A percentile compares a stretch with the other conserved stretches of the same genome.
These are phyloP conservation scores for Forsythia viridissima DNA, from an alignment of 257 asterid genomes.

Conservation along the genomic window DNA sequence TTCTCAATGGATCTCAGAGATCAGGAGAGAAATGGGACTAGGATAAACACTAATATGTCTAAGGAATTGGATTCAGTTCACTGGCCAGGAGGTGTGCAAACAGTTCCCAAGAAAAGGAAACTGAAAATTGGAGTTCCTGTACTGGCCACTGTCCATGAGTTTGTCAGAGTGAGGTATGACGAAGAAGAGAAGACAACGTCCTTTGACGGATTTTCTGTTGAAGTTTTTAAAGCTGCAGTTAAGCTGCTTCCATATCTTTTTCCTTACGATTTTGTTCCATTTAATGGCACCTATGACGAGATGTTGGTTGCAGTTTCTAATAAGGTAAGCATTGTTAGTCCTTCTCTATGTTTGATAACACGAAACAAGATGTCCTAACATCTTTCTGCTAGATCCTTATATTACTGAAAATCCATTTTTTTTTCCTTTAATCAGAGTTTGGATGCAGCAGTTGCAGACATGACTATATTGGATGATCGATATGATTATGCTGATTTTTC, in stretches of 20 bases:
- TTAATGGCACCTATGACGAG: conserved; percentile 52
- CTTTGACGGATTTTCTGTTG: conserved; percentile 53
- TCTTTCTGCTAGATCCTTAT: background rate
- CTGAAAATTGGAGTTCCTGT: conserved; percentile 61
- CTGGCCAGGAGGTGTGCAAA: conserved; percentile 58
- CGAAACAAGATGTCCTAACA: background rate
- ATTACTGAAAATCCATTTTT: background rate
- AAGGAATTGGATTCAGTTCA: conserved; percentile 34
- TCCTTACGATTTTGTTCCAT: conserved; percentile 42
- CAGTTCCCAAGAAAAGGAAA: conserved; percentile 47
- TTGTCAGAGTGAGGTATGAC: conserved; percentile 48
- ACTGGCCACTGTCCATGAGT: conserved; percentile 44
- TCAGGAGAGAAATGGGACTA: conserved; percentile 13
- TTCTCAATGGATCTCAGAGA: conserved; percentile 26
- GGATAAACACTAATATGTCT: conserved; percentile 5
- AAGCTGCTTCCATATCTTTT: conserved; percentile 42
- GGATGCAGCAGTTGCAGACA: conserved; percentile 74
- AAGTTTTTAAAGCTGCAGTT: conserved; percentile 58
- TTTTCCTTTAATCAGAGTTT: conserved; percentile 36
- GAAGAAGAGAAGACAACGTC: conserved; percentile 22
- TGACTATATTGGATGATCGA: conserved; percentile 56
- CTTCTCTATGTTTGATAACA: background rate
- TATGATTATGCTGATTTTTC: conserved; percentile 48
- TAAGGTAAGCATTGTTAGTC: conserved; percentile 38
- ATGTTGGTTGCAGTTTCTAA: conserved; percentile 51